Conservation (phyloP, 768 basidiomycete genomes). For the Paxillus ammoniavirescens region DNA sequence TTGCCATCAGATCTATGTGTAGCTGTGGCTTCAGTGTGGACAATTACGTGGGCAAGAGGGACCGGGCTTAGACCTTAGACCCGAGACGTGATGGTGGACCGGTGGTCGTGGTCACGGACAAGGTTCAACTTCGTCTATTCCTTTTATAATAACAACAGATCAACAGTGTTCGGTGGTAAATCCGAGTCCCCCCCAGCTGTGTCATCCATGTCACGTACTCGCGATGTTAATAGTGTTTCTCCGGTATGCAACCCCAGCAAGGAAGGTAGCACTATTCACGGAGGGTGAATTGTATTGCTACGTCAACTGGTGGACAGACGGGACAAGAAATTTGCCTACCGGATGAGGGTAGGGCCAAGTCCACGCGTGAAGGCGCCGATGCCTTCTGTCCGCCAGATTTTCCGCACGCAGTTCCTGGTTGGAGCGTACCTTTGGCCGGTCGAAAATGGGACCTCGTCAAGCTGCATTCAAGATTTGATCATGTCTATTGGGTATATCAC, state of each 20-base stretch:
- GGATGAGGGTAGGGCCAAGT: conserved; percentile 87
- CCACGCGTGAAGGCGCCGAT: conserved; percentile 86
- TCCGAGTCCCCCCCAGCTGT: neutral
- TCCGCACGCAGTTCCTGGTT: conserved; percentile 76
- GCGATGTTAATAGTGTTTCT: too few species aligned
- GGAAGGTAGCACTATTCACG: conserved; percentile 92
- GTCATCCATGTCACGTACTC: neutral
- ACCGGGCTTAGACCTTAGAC: too few species aligned
- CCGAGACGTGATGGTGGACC: too few species aligned
- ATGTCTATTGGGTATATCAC: conserved; percentile 95
- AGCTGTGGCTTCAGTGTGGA: neutral
- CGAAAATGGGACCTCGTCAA: conserved; percentile 77
- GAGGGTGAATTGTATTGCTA: too few species aligned
- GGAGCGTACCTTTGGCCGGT: conserved; percentile 83
- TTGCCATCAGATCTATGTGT: too few species aligned
- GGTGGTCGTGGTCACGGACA: too few species aligned
- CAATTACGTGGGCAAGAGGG: neutral
- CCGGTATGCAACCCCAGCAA: conserved; percentile 36
- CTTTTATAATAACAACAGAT: conserved; percentile 2
- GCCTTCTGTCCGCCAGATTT: conserved; percentile 81
- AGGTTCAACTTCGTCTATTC: neutral
- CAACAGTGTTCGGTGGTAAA: conserved; percentile 1
- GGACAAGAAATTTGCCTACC: conserved; percentile 45
- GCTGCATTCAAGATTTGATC: conserved; percentile 96
- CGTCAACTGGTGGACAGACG: neutral